Base-by-base conservation (phyloP, 1,284 basidiomycete genomes). In the Melampsora occidentalis region DNA sequence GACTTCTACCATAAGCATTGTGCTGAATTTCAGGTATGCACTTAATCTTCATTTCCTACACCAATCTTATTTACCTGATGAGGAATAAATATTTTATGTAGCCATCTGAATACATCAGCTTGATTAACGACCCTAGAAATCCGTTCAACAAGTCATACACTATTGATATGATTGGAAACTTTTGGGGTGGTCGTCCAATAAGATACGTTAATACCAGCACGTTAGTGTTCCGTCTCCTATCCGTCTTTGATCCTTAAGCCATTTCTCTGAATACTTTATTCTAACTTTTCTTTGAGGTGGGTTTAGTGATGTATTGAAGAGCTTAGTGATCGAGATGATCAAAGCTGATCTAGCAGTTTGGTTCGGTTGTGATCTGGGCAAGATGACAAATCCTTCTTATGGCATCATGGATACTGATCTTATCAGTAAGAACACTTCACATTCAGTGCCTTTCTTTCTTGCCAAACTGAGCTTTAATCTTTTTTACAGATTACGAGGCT, bases 91-190 rank as follows among this genome's bases (percentile, higher is more conserved):
- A 46, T 35, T 33, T 31, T 42, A 42, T 70, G 61, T 63, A 77
- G 69, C 77, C 79, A 48, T 39, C 71, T 28, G 90, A 92, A 53
- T 89, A 87, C 7, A 95, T 97, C 86, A 96, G 93, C 67, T 87
- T 98, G 48, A 94, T 98, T 84, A 91, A 98, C 82, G 95, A 98
- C 82, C 95, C 96, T 18, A 88, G 95, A 42, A 94, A 97, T 82
- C 85, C 86, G 25, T 91, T 90, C 81, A 87, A 86, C 77, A 90
- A 89, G 83, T 86, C 96, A n/a, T 96, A 96, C 85, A 93, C 93
- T 5, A 93, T 98, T 42, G 90, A 95, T 81, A 90, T 91, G 79
- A 89, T 98, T 64, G 94, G 94, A 12, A 97, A 97, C 82, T 86
- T 98, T 49, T 93, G 91, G 90, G 91, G 91, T 78, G 93, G 89